phyloP scores from a whole-genome alignment of 768 basidiomycete species.

The Calvatia gigantea region DNA sequence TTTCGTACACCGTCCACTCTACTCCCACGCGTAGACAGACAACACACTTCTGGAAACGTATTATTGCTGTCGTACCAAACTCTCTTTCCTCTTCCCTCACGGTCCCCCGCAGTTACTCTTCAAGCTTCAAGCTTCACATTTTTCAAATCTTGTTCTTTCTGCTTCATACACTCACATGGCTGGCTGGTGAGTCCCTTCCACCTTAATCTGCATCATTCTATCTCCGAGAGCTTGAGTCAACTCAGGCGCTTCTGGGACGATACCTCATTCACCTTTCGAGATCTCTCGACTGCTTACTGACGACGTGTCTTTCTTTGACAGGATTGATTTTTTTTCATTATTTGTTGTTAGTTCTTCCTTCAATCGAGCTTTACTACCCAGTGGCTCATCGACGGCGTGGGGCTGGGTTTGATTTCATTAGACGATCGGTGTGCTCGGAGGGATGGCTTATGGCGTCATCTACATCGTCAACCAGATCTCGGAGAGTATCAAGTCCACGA shows the following conservation, averaged over 20 bases:
- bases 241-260: neutral
- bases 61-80: neutral
- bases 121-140: neutral
- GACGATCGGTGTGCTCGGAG: constrained; percentile 48
- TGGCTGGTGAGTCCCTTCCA: constrained; percentile 5
- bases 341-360: constrained; percentile 6
- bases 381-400: neutral
- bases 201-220: neutral
- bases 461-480: constrained; percentile 35
- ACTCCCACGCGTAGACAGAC: constrained; percentile 2
- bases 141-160: neutral
- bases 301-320: neutral
- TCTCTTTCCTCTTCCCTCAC: neutral
- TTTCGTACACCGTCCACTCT: constrained; percentile 1
- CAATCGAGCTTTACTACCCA: no score
- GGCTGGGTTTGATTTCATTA: constrained; percentile 18
- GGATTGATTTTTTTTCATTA: constrained; percentile 3
- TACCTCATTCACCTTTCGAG: neutral
- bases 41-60: no score
- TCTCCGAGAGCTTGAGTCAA: neutral
- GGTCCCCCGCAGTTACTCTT: no score
- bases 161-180: neutral
- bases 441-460: constrained; percentile 40
- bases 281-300: neutral
- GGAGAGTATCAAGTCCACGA: constrained; percentile 43